Evolutionary conservation across 2,329 filamentous ascomycete species (phyloP), one percentile per base, ranked within the genome.

Genomic region (Fusarium decemcellulare): DNA sequence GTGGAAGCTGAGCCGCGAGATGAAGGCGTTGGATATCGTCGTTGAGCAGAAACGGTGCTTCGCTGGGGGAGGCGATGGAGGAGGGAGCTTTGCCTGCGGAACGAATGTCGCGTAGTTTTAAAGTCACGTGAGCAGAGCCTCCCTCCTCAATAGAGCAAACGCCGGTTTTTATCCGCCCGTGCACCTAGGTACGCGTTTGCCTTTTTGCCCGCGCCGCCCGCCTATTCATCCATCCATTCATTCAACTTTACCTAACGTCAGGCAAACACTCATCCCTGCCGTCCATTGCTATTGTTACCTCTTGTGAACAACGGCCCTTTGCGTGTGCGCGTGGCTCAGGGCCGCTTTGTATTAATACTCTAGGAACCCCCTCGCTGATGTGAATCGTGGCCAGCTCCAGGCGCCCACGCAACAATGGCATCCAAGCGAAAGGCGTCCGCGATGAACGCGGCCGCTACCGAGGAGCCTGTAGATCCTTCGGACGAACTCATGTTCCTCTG

Each of bases 401-500:
- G 59, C 66, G 60, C 53, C 57, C 63, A 51, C 70, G 63, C 71
- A 66, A 83, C 50, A 63, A 98, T 98, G 95, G 92, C 95, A n/a
- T 90, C 94, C 58, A 98, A 98, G 83, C 90, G 95, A 76, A 98
- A 98, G 81, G 92, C 92, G 50, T 88, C 89, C 61, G 92, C 92
- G 10, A 92, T 97, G 86, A 88, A 89, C 57, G 83, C 89, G 54
- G 79, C 85, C 6, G 83, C 81, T 14, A 87, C 91, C 43, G 94
- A 98, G 61, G 94, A 98, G 76, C 93, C 94, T 1, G 92, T 97
- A 62, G 95, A 98, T 75, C 94, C 96, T 6, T 90, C 94, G 1
- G 96, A 99, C 78, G 94, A 98, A 84, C 88, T 99, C 62, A 93
- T 94, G 83, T 99, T 99, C 76, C 88, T 97, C 58, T 97, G 94